phyloP scores from a whole-genome alignment of 2,329 filamentous ascomycete species.

The Sporothrix humicola region DNA sequence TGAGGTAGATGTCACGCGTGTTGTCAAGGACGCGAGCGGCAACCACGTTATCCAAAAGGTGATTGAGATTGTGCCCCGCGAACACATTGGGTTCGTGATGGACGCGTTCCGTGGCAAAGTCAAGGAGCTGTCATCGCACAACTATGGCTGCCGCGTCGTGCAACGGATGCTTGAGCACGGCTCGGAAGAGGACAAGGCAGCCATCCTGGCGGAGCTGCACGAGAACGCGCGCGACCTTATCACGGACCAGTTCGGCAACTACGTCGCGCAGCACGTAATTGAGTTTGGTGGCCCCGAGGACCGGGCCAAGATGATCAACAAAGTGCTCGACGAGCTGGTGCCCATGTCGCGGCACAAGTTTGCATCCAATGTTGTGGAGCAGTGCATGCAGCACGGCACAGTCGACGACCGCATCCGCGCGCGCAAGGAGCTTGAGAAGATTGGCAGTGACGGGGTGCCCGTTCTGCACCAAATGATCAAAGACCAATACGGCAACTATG shows the following conservation, averaged over 20 bases:
- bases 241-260: constrained; percentile 90
- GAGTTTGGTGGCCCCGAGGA: constrained; percentile 76
- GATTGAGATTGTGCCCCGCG: constrained; percentile 77
- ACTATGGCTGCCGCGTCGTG: constrained; percentile 89
- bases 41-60: constrained; percentile 98
- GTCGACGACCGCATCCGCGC: constrained; percentile 73
- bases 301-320: constrained; percentile 70
- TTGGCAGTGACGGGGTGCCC: constrained; percentile 68
- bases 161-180: constrained; percentile 90
- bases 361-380: constrained; percentile 96
- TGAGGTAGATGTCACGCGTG: constrained; percentile 73
- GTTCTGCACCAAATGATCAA: constrained; percentile 80
- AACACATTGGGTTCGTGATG: constrained; percentile 85
- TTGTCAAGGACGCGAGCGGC: constrained; percentile 86
- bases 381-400: constrained; percentile 77
- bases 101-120: constrained; percentile 78
- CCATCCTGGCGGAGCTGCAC: constrained; percentile 80
- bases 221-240: constrained; percentile 73
- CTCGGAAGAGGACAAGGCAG: constrained; percentile 70
- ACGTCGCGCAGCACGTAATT: constrained; percentile 93
- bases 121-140: constrained; percentile 73
- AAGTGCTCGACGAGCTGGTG: constrained; percentile 75
- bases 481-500: constrained; percentile 94
- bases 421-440: constrained; percentile 64
- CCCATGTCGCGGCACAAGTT: constrained; percentile 91